Evolutionary conservation across 352 stramenopile species (phyloP).

Genomic region (Lagenidium giganteum): DNA sequence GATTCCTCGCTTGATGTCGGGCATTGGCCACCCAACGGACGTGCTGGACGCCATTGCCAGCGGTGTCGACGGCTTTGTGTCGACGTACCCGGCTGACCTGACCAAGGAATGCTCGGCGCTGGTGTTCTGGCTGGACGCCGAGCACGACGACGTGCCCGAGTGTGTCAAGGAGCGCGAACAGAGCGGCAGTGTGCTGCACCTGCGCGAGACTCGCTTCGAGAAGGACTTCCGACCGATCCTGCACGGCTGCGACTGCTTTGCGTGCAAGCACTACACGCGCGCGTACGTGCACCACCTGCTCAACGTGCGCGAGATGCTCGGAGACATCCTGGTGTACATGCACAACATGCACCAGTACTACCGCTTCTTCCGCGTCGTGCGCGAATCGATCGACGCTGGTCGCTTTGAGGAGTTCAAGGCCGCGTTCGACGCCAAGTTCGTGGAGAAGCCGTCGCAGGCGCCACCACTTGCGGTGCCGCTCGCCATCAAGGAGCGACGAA

Average conservation of each 20-base stretch:
- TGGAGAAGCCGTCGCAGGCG: conserved; percentile 35
- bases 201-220: conserved; percentile 59
- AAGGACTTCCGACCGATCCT: conserved; percentile 62
- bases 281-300: conserved; percentile 92
- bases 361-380: conserved; percentile 57
- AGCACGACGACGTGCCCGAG: conserved; percentile 26
- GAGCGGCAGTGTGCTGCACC: conserved; percentile 49
- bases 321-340: conserved; percentile 87
- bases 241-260: conserved; percentile 63
- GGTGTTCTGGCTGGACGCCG: conserved; percentile 50
- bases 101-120: conserved; percentile 46
- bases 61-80: conserved; percentile 68
- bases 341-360: conserved; percentile 84
- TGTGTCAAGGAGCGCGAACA: conserved; percentile 17
- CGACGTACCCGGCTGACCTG: conserved; percentile 44
- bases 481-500: conserved; percentile 49
- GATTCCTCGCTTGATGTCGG: conserved; percentile 48
- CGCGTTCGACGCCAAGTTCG: conserved; percentile 38
- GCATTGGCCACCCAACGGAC: conserved; percentile 59
- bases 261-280: conserved; percentile 68
- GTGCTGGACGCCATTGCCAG: conserved; percentile 43
- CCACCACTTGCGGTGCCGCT: conserved; percentile 40
- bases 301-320: conserved; percentile 90
- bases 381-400: conserved; percentile 32
- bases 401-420: conserved; percentile 36